Base-by-base conservation (phyloP, 441 rosid genomes). In the Aleurites moluccanus region DNA sequence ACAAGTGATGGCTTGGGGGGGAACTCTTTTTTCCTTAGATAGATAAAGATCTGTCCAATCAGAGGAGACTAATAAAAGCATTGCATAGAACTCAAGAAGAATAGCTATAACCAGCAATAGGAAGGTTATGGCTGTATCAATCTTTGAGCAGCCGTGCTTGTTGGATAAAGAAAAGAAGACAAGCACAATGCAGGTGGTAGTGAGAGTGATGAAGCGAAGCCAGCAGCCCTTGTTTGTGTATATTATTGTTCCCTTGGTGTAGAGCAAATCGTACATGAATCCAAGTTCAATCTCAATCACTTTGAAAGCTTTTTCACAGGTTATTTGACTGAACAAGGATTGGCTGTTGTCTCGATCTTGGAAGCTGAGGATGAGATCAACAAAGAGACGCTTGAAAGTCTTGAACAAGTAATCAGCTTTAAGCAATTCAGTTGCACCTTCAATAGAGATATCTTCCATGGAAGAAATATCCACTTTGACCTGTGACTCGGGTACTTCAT, bases 331-430 rank as follows among this genome's bases (percentile, higher is more conserved):
- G 57, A 87, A 83, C 75, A 78, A 64, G 16, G 57, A 47, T 42
- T 42, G 82, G 75, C 88, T 85, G 63, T 67, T 53, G n/a, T 83
- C 74, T 0, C 85, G 80, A 14, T 87, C 67, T 16, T 75, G 57
- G 15, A 80, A 73, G n/a, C 85, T 83, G 45, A 85, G 87, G 73
- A 84, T 81, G 20, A 87, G 88, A 64, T 85, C 90, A 1, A 80
- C 84, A 44, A 87, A 81, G 1, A 88, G 81, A 49, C 80, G 78
- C 72, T 73, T 82, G 80, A 78, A 84, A 52, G 67, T 86, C 28
- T 62, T 72, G 69, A 78, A 84, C 70, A 85, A 80, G 49, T 40
- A 40, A 71, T 74, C 25, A 35, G 90, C 91, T 71, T 66, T 67
- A 27, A 42, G 47, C 25, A 81, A 63, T 47, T 18, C 49, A 2